Evolutionary conservation across 768 basidiomycete species (phyloP).

Genomic region (Antrodiella citrinella): DNA sequence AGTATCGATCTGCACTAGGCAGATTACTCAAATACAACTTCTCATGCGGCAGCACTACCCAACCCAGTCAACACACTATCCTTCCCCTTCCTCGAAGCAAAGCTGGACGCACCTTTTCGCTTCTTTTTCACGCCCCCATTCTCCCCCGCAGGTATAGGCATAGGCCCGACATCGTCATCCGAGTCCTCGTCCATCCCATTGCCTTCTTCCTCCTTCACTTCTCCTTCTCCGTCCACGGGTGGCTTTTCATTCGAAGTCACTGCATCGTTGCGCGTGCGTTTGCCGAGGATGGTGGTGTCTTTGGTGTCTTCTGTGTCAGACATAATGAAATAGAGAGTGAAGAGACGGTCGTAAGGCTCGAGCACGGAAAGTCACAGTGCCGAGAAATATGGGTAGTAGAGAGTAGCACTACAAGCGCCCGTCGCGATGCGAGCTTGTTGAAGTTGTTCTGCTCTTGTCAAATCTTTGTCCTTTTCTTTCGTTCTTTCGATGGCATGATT

Average conservation of each 20-base stretch:
- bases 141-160: slow-evolving; percentile 64
- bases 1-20: slow-evolving; percentile 88
- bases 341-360: neutral
- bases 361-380: no score
- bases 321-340: slow-evolving; percentile 6
- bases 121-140: slow-evolving; percentile 43
- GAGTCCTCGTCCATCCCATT: slow-evolving; percentile 21
- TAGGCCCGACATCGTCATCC: slow-evolving; percentile 81
- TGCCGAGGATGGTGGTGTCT: slow-evolving; percentile 18
- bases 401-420: no score
- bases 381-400: no score
- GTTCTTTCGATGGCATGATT: no score
- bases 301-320: slow-evolving; percentile 14
- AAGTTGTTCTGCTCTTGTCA: no score
- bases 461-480: no score
- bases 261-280: slow-evolving; percentile 18
- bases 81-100: neutral
- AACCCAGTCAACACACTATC: neutral
- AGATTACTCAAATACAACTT: slow-evolving; percentile 87
- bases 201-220: no score
- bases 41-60: slow-evolving; percentile 86
- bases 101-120: slow-evolving; percentile 57
- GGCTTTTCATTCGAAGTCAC: no score
- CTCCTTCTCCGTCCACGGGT: no score
- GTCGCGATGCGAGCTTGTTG: no score